phyloP scores from a whole-genome alignment of 169 alveolate species.

The Eimeria praecox region DNA sequence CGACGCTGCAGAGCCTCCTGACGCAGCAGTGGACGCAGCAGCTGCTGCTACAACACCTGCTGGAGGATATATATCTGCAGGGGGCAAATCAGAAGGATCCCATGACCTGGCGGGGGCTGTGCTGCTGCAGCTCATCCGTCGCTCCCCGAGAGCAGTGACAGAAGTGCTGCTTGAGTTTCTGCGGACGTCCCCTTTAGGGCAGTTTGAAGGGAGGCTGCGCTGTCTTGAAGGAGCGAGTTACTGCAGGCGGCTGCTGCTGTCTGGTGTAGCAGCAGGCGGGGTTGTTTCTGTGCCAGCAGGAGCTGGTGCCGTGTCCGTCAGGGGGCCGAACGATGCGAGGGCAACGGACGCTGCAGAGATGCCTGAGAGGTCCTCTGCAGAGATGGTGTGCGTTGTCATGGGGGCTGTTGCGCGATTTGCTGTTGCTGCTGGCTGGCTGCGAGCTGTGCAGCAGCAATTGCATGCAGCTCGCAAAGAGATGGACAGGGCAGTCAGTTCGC shows the following conservation, averaged over 20 bases:
- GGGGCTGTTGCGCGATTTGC: constrained; percentile 76
- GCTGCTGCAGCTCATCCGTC: constrained; percentile 34
- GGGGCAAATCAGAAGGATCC: neutral
- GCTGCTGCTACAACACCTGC: constrained; percentile 51
- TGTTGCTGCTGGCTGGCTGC: constrained; percentile 78
- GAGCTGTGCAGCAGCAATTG: constrained; percentile 76
- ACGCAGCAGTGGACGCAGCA: neutral
- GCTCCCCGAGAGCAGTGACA: constrained; percentile 36
- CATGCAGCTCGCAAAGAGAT: constrained; percentile 70
- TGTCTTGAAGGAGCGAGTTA: constrained; percentile 20
- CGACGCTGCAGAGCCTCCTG: constrained; percentile 41
- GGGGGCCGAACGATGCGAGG: neutral
- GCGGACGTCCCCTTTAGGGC: constrained; percentile 78
- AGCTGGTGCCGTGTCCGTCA: neutral
- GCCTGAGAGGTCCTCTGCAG: neutral
- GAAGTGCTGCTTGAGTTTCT: constrained; percentile 80
- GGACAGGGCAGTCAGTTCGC: constrained; percentile 52
- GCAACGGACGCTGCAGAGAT: neutral
- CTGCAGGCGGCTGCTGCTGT: constrained; percentile 17
- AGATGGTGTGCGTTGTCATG: constrained; percentile 31
- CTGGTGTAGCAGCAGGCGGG: no score
- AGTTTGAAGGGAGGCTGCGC: constrained; percentile 73
- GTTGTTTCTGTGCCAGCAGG: neutral
- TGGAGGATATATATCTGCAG: neutral
- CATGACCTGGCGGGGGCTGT: constrained; percentile 51